Evolutionary conservation across 108 stramenopile species (phyloP).

Genomic region (Nitzschia sp.): DNA sequence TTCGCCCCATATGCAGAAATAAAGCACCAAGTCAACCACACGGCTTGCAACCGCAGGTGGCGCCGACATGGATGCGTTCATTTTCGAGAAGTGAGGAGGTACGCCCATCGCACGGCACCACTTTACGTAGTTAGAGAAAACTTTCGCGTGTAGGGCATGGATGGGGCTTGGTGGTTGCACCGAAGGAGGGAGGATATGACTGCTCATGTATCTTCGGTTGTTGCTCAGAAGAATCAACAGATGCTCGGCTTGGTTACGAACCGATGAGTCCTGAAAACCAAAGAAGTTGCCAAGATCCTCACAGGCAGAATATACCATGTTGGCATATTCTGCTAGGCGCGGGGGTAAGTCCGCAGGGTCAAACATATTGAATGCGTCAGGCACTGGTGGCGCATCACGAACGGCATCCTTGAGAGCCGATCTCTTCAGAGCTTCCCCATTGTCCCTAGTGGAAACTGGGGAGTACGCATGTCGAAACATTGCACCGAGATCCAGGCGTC

Average conservation of each 20-base stretch:
- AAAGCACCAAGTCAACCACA: constrained; percentile 91
- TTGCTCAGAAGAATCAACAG: constrained; percentile 91
- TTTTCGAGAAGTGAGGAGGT: constrained; percentile 85
- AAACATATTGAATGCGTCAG: constrained; percentile 85
- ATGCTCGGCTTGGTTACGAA: constrained; percentile 96
- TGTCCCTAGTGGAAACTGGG: constrained; percentile 16
- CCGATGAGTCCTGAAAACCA: constrained; percentile 90
- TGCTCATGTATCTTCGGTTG: constrained; percentile 95
- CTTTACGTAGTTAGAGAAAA: constrained; percentile 96
- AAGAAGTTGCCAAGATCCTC: constrained; percentile 94
- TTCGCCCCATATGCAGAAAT: constrained; percentile 98
- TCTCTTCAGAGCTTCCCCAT: constrained; percentile 31
- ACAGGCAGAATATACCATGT: constrained; percentile 91
- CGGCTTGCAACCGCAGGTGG: constrained; percentile 84
- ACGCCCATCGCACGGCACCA: constrained; percentile 94
- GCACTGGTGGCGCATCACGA: constrained; percentile 34
- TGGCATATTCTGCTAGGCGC: constrained; percentile 88
- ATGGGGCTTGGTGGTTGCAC: constrained; percentile 87
- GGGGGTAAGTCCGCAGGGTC: constrained; percentile 90
- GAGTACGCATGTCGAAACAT: constrained; percentile 14
- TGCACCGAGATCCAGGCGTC: constrained; percentile 8
- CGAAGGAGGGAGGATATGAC: constrained; percentile 74
- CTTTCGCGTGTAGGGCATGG: constrained; percentile 91
- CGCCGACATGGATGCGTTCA: constrained; percentile 81
- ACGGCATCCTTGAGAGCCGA: constrained; percentile 10